Evolutionary conservation across 2,329 filamentous ascomycete genomes (phyloP).

Genomic region (Paraphaeosphaeria minitans): DNA sequence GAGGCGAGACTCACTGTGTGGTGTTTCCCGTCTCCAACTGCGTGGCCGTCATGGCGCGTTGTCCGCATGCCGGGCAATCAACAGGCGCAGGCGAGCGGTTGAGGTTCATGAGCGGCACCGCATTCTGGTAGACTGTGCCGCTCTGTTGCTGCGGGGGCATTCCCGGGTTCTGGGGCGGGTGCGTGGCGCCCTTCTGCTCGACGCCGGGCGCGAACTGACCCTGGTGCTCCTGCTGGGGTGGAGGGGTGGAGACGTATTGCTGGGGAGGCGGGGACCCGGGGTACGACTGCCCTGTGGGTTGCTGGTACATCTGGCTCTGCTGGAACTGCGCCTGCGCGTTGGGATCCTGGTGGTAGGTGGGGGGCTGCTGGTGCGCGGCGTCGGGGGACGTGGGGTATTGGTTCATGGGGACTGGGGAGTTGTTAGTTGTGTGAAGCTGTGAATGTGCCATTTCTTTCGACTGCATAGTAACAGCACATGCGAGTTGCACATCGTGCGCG

Average conservation of each 20-base stretch:
- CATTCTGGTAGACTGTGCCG: slow-evolving; percentile 43
- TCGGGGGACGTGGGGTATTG: slow-evolving; percentile 44
- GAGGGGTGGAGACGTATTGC: slow-evolving; percentile 14
- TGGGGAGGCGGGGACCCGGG: slow-evolving; percentile 31
- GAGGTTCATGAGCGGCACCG: slow-evolving; percentile 41
- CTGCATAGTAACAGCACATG: neutral
- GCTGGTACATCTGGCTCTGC: slow-evolving; percentile 26
- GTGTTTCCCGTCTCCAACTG: slow-evolving; percentile 46
- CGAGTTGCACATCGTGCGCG: neutral
- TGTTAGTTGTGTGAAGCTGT: slow-evolving; percentile 21
- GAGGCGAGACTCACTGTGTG: slow-evolving; percentile 48
- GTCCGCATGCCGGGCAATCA: slow-evolving; percentile 55
- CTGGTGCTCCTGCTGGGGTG: slow-evolving; percentile 21
- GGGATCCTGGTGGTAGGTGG: slow-evolving; percentile 43
- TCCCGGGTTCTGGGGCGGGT: slow-evolving; percentile 28
- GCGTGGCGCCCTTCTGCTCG: slow-evolving; percentile 8
- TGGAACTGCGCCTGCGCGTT: slow-evolving; percentile 28
- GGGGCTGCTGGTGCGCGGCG: slow-evolving; percentile 33
- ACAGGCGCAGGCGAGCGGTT: slow-evolving; percentile 48
- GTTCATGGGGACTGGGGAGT: slow-evolving; percentile 42
- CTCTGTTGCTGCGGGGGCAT: slow-evolving; percentile 43
- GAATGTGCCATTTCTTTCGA: neutral
- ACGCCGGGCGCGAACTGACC: slow-evolving; percentile 6
- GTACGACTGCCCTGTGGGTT: slow-evolving; percentile 24
- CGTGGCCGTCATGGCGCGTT: slow-evolving; percentile 47